phyloP scores from a whole-genome alignment of 441 rosid genomes.

The Erodium moschatum region DNA sequence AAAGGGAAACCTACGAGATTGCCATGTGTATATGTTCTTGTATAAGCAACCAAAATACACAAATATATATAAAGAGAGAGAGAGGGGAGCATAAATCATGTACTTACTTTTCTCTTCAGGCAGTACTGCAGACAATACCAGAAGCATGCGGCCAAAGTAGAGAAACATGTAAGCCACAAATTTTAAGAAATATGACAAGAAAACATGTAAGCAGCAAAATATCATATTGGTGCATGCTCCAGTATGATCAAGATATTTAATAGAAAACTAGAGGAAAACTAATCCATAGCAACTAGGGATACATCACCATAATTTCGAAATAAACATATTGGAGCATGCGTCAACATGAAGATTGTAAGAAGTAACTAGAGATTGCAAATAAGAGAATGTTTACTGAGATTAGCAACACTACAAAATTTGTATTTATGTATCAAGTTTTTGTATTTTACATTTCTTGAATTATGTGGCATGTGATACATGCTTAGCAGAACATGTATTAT shows the following conservation, averaged over 20 bases:
- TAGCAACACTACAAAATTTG: not conserved
- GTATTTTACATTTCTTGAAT: not conserved
- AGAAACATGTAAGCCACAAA: slow-evolving; percentile 16
- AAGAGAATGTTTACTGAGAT: not conserved
- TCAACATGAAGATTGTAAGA: not conserved
- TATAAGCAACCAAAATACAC: slow-evolving; percentile 12
- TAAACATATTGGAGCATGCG: not conserved
- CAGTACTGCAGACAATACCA: slow-evolving; percentile 53
- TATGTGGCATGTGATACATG: not conserved
- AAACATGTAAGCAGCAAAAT: slow-evolving; percentile 3
- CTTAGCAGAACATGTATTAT: too few species aligned
- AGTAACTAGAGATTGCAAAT: not conserved
- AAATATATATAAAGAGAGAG: slow-evolving; percentile 1
- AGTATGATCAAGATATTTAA: not conserved
- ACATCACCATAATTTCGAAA: not conserved
- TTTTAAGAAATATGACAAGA: not conserved
- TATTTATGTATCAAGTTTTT: not conserved
- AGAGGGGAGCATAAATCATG: slow-evolving; percentile 15
- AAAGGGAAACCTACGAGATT: not conserved
- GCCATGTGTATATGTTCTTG: not conserved
- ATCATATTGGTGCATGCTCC: not conserved
- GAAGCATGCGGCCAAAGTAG: slow-evolving; percentile 32
- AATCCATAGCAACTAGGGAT: not conserved
- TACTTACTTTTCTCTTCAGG: slow-evolving; percentile 88
- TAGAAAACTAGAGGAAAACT: not conserved